Evolutionary conservation across 2,329 filamentous ascomycete species (phyloP).

Genomic region (Thelonectria discophora): DNA sequence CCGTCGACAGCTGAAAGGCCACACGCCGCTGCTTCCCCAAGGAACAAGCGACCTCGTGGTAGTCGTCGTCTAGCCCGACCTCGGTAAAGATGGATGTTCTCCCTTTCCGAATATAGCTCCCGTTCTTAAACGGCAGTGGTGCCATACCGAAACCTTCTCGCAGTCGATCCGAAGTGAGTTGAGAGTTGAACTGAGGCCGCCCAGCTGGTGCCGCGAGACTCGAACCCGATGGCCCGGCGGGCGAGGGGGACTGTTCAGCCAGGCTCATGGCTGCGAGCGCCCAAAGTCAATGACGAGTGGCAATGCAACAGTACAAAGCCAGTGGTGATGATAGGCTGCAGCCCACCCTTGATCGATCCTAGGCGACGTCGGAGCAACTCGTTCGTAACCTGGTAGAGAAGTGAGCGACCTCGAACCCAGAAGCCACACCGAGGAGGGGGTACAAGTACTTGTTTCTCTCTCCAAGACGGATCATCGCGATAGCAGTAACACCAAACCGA

Average conservation of each 20-base stretch:
- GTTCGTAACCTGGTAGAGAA: neutral
- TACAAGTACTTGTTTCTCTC: neutral
- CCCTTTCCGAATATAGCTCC: slow-evolving; percentile 58
- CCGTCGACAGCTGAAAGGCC: slow-evolving; percentile 37
- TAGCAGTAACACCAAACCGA: slow-evolving; percentile 16
- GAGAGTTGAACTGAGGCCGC: slow-evolving; percentile 61
- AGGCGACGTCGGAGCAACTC: neutral
- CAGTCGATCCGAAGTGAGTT: slow-evolving; percentile 60
- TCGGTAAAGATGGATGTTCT: slow-evolving; percentile 64
- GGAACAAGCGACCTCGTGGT: slow-evolving; percentile 28
- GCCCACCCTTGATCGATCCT: slow-evolving; percentile 1
- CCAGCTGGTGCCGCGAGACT: slow-evolving; percentile 30
- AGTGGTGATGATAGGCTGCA: neutral
- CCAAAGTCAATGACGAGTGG: slow-evolving; percentile 29
- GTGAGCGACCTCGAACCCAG: slow-evolving; percentile 16
- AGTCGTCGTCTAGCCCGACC: slow-evolving; percentile 54
- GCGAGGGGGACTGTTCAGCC: slow-evolving; percentile 34
- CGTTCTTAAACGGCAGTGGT: slow-evolving; percentile 52
- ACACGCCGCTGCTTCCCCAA: slow-evolving; percentile 25
- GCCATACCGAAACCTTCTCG: slow-evolving; percentile 56
- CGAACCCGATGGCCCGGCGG: slow-evolving; percentile 8
- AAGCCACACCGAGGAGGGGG: slow-evolving; percentile 31
- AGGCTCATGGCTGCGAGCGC: slow-evolving; percentile 32
- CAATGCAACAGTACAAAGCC: slow-evolving; percentile 19
- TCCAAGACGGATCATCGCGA: slow-evolving; percentile 7